Conservation (phyloP, 202 grass and related monocot genomes). For the Zizania palustris region DNA sequence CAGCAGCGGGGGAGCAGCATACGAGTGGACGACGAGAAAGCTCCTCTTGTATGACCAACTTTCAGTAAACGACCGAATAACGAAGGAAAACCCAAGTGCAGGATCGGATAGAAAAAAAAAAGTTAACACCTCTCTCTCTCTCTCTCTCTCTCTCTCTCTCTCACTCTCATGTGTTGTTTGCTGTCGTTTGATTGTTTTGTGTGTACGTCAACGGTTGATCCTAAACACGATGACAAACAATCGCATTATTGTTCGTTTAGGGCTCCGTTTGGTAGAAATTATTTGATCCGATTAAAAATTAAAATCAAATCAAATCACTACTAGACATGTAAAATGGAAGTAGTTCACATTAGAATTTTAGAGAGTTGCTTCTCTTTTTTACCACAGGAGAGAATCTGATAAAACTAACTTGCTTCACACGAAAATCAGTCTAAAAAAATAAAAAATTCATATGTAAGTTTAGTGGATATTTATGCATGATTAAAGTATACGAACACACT, state of each 20-base stretch:
- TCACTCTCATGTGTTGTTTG: not conserved
- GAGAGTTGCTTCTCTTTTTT: no score
- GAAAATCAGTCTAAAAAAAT: no score
- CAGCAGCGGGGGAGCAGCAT: constrained; percentile 13
- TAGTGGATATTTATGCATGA: no score
- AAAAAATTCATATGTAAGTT: no score
- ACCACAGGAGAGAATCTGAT: no score
- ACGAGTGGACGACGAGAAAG: constrained; percentile 44
- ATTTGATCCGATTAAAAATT: no score
- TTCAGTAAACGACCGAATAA: not conserved
- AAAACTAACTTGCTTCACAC: no score
- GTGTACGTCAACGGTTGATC: not conserved
- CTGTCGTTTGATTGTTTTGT: not conserved
- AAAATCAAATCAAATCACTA: no score
- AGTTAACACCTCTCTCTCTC: not conserved
- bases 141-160: not conserved
- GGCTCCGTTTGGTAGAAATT: no score
- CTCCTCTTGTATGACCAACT: constrained; percentile 46
- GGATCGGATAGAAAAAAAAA: constrained; percentile 14
- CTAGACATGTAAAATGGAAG: no score
- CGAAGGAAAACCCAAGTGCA: not conserved
- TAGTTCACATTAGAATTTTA: no score
- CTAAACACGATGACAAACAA: not conserved
- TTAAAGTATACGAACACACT: no score
- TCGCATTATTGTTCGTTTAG: not conserved